Evolutionary conservation across 768 basidiomycete genomes (phyloP).

Genomic region (Pisolithus sp.): DNA sequence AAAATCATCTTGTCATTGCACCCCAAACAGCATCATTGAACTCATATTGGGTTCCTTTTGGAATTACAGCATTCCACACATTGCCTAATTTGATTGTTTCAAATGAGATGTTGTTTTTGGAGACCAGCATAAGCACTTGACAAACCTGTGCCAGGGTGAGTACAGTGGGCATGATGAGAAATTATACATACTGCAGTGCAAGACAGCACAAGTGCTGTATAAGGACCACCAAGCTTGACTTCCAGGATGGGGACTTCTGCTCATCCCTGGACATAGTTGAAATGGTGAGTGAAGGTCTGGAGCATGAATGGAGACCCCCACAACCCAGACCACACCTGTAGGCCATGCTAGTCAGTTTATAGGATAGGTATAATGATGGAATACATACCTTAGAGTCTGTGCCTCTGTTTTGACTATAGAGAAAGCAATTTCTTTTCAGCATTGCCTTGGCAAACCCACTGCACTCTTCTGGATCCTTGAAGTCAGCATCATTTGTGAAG

Average conservation of each 20-base stretch:
- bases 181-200: slow-evolving; percentile 2
- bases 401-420: slow-evolving; percentile 6
- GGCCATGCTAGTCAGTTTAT: background rate
- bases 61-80: slow-evolving; percentile 5
- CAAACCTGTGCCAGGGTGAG: slow-evolving; percentile 1
- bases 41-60: slow-evolving; percentile 5
- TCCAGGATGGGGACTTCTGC: slow-evolving; percentile 3
- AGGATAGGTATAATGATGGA: background rate
- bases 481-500: background rate
- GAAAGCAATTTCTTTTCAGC: slow-evolving; percentile 1
- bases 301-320: slow-evolving; percentile 8
- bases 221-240: background rate
- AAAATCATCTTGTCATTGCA: background rate
- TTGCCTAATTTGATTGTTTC: background rate
- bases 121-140: background rate
- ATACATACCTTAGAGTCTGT: slow-evolving; percentile 1
- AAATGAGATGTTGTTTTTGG: slow-evolving; percentile 1
- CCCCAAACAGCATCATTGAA: slow-evolving; percentile 9
- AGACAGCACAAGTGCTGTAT: slow-evolving; percentile 5
- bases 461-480: background rate
- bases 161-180: background rate
- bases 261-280: slow-evolving; percentile 6
- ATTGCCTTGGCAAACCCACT: slow-evolving; percentile 2
- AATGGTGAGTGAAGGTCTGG: slow-evolving; percentile 8
- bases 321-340: slow-evolving; percentile 3